A percentile compares a stretch with the other conserved stretches of the same genome.
Conservation (phyloP, 352 stramenopile species). For the Pythium myriotylum region DNA sequence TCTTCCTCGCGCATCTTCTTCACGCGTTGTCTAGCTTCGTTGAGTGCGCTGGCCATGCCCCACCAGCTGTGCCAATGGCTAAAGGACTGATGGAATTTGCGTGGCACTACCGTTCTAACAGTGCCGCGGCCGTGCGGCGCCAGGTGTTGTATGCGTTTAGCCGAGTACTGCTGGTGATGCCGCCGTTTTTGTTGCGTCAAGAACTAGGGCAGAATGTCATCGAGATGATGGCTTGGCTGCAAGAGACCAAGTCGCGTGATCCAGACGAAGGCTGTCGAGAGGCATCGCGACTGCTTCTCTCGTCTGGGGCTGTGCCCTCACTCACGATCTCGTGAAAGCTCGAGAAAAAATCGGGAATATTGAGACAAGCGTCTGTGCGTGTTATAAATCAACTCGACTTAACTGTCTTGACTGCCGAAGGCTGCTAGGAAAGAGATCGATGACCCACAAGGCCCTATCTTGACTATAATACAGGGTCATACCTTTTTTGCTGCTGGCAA, state of each 20-base stretch:
- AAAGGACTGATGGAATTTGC: slow-evolving; percentile 74
- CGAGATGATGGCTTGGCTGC: slow-evolving; percentile 58
- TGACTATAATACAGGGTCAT: background rate
- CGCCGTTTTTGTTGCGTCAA: slow-evolving; percentile 54
- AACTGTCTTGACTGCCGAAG: too few species aligned
- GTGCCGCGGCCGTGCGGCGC: slow-evolving; percentile 56
- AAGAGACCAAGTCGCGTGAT: slow-evolving; percentile 44
- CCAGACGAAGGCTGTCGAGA: slow-evolving; percentile 74
- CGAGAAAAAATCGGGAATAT: slow-evolving; percentile 3
- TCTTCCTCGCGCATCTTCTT: slow-evolving; percentile 72
- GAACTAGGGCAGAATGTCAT: slow-evolving; percentile 51
- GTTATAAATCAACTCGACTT: slow-evolving; percentile 1
- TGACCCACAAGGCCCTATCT: too few species aligned
- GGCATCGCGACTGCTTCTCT: slow-evolving; percentile 54
- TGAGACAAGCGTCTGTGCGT: background rate
- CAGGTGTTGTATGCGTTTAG: slow-evolving; percentile 78
- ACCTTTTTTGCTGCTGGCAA: slow-evolving; percentile 6
- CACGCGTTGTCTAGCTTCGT: slow-evolving; percentile 70
- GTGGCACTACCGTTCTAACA: slow-evolving; percentile 53
- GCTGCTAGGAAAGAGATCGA: too few species aligned
- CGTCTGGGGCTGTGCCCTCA: slow-evolving; percentile 40
- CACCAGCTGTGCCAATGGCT: slow-evolving; percentile 63
- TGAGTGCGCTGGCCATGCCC: slow-evolving; percentile 62
- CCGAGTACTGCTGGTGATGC: slow-evolving; percentile 64
- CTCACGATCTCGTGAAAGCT: slow-evolving; percentile 30